Base-by-base conservation (phyloP, 2,329 filamentous ascomycete species). In the Aspergillus puulaauensis region DNA sequence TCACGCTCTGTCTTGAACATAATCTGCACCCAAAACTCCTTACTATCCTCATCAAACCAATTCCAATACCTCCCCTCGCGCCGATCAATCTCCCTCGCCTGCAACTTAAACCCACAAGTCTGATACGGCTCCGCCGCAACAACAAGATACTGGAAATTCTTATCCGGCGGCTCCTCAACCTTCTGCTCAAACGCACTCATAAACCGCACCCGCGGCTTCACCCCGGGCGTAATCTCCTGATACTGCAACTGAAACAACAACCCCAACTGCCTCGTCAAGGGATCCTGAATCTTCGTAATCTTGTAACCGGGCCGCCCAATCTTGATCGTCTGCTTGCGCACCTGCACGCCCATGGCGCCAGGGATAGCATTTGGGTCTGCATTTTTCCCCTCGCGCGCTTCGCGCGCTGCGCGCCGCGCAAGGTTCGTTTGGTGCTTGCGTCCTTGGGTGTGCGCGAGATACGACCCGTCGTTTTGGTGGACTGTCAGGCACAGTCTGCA, bases 361-460 rank as follows among this genome's bases (percentile, higher is more conserved):
- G 91, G 90, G 53, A 89, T 80, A 19, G 89, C 79, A 59, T 89
- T 83, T 40, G 82, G 82, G 61, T 87, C 83, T 64, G 80, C 80
- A 31, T 75, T 79, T 60, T 89, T 88, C 51, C 92, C 92, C 68
- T 98, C 90, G 73, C 93, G 91, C 73, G 96, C 90, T 77, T 99
- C 95, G 70, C 93, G 88, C n/a, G 95, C 95, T 7, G 93, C 95
- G 70, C 95, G 91, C 9, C 95, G 89, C 27, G 95, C 95, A 52
- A 99, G 87, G 78, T 99, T 99, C 59, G 95, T 98, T 80, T 99
- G 95, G 79, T 99, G 95, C 80, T 99, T 99, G 73, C 95, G 91
- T 58, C 95, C 95, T 78, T 99, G 95, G 3, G 95, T 99, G 79
- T 99, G 95, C 1, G 95, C 95, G 65, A 99, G 91, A 78, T 99